Evolutionary conservation across 129 eudicot genomes (phyloP), one percentile per base, ranked within the genome.

Genomic region (Escallonia rubra): DNA sequence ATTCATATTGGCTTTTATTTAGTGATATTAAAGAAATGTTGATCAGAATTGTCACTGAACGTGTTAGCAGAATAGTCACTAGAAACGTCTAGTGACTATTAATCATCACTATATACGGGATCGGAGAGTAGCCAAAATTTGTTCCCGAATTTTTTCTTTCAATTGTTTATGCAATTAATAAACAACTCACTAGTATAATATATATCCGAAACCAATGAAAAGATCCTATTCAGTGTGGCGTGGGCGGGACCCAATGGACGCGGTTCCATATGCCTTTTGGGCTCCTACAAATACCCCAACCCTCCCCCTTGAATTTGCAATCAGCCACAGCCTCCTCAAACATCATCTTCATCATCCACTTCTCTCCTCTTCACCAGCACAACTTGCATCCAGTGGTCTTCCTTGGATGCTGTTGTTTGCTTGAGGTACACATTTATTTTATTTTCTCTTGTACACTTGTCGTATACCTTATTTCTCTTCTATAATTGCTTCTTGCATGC

Each of bases 221-320:
- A n/a, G n/a, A n/a, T n/a, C 38, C 71, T 60, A 69, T 74, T 79
- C 43, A 57, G 43, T 71, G 80, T 74, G 79, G 72, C 85, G 80
- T 80, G 59, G 66, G 75, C 8, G 2, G 80, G 85, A 73, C 4
- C 81, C 81, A 58, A 57, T 3, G 58, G 8, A 48, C 63, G 23
- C 10, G 74, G 50, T 63, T 72, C 70, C 69, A 57, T 10, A 10
- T 4, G 63, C 70, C 4, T 44, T 64, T 10, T 43, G 46, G 39
- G 43, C 60, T 65, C 57, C 68, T 83, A 79, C 82, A 83, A 79
- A 83, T 83, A 83, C 82, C 81, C 44, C 10, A 34, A 63, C 66
- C 69, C 69, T 66, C 41, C 73, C 76, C 73, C 45, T 68, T 63
- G 47, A 48, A 45, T 63, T 55, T 79, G 62, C 73, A 69, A 58